A percentile compares a stretch with the other conserved stretches of the same genome.
phyloP scores from a whole-genome alignment of 2,329 filamentous ascomycete species.

The Cercospora sp. region DNA sequence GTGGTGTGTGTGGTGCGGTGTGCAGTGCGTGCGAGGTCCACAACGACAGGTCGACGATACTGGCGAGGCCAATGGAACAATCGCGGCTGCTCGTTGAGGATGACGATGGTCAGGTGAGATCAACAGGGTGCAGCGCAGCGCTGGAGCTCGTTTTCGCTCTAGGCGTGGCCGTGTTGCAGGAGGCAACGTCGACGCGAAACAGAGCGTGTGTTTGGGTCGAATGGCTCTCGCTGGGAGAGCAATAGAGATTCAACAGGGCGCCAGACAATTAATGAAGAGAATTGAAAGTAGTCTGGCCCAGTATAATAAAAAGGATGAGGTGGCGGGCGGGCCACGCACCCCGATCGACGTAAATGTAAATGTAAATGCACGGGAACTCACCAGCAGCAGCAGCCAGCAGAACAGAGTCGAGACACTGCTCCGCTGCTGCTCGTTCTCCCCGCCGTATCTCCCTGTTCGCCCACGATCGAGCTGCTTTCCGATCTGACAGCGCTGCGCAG shows the following conservation, averaged over 20 bases:
- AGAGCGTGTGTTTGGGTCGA: background rate
- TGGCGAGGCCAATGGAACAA: slow-evolving; percentile 11
- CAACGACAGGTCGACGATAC: background rate
- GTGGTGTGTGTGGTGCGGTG: background rate
- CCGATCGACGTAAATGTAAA: slow-evolving; percentile 5
- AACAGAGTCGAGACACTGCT: background rate
- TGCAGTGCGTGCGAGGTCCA: background rate
- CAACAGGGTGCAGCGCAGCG: background rate
- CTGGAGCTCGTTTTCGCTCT: background rate
- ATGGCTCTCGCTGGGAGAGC: background rate
- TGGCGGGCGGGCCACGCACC: background rate
- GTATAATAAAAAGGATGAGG: background rate
- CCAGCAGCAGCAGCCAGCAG: background rate
- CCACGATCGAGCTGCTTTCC: background rate
- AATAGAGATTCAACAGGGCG: background rate
- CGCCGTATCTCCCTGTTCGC: too few relatives aligned
- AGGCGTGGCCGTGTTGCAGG: background rate
- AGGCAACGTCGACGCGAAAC: background rate
- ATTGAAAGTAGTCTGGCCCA: background rate
- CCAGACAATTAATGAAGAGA: background rate
- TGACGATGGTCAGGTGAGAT: slow-evolving; percentile 11
- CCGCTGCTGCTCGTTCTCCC: background rate
- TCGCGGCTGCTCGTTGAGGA: slow-evolving; percentile 14
- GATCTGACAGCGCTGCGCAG: background rate
- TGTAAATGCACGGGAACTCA: background rate